These are phyloP conservation scores for Cupressus sempervirens DNA, from an alignment of 75 land plant genomes.

Conservation along the genomic window DNA sequence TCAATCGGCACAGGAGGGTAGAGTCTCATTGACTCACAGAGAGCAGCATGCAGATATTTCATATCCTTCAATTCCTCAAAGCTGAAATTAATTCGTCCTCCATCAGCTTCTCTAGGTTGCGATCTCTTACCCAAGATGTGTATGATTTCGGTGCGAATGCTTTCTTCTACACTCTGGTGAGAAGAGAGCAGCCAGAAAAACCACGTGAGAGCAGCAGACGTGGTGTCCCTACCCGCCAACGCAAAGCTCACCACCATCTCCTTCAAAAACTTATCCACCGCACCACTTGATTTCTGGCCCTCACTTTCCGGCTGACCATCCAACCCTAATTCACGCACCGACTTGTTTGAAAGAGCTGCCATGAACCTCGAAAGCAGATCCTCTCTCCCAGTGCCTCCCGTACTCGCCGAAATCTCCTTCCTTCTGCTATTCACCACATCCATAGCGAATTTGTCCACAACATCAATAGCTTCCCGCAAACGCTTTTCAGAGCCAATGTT, in stretches of 20 bases:
- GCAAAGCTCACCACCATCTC: slow-evolving; percentile 45
- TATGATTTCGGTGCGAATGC: slow-evolving; percentile 21
- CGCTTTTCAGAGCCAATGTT: slow-evolving; percentile 47
- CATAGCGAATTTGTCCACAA: slow-evolving; percentile 51
- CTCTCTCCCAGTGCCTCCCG: background rate
- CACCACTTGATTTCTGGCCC: too few species aligned
- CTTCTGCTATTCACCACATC: slow-evolving; percentile 40
- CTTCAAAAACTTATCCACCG: too few species aligned
- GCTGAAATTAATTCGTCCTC: background rate
- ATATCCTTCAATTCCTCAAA: slow-evolving; percentile 39
- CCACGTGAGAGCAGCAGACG: slow-evolving; percentile 35
- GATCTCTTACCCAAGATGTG: too few species aligned
- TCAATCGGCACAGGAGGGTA: slow-evolving; percentile 74
- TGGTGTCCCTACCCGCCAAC: slow-evolving; percentile 65
- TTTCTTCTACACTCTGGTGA: slow-evolving; percentile 26
- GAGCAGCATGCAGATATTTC: slow-evolving; percentile 56
- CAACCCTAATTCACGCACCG: too few species aligned
- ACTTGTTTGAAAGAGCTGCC: background rate
- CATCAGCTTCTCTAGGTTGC: too few species aligned
- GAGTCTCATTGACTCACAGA: slow-evolving; percentile 54
- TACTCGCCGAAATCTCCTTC: slow-evolving; percentile 24
- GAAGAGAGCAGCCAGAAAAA: slow-evolving; percentile 44
- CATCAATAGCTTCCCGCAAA: slow-evolving; percentile 35
- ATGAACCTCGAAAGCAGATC: background rate
- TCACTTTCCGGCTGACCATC: too few species aligned